phyloP scores from a whole-genome alignment of 768 basidiomycete species.

The Trametes punicea region DNA sequence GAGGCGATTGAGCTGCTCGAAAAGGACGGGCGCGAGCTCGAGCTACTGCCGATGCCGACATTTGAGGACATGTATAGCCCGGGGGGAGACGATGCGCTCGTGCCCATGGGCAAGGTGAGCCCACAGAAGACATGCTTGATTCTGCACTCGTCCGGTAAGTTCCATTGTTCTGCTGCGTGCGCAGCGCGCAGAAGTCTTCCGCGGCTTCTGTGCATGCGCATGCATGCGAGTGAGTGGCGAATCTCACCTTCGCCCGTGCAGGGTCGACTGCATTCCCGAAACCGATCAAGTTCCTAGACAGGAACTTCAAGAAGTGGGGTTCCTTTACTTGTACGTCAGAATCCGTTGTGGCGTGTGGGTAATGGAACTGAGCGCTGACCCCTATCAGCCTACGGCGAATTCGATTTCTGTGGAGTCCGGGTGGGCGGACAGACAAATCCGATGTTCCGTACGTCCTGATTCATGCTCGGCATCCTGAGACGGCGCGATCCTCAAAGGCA shows the following conservation, averaged over 20 bases:
- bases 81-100: slow-evolving; percentile 7
- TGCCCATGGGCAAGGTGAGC: slow-evolving; percentile 14
- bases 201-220: not conserved
- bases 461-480: not conserved
- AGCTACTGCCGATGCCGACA: slow-evolving; percentile 20
- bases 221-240: not conserved
- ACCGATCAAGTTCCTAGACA: slow-evolving; percentile 19
- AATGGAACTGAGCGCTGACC: not conserved
- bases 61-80: slow-evolving; percentile 25
- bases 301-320: slow-evolving; percentile 19
- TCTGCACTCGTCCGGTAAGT: slow-evolving; percentile 23
- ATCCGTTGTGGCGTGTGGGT: too few relatives aligned
- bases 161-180: not conserved
- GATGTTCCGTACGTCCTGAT: slow-evolving; percentile 26
- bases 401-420: slow-evolving; percentile 22
- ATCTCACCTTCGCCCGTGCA: not conserved
- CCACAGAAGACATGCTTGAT: slow-evolving; percentile 8
- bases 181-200: slow-evolving; percentile 8
- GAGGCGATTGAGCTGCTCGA: slow-evolving; percentile 18
- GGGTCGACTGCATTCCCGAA: slow-evolving; percentile 24
- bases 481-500: not conserved
- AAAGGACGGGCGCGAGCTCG: slow-evolving; percentile 12
- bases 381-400: slow-evolving; percentile 16
- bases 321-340: slow-evolving; percentile 11
- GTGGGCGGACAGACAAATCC: slow-evolving; percentile 24